Conservation (phyloP, 2,329 filamentous ascomycete genomes). For the Colletotrichum sp. region DNA sequence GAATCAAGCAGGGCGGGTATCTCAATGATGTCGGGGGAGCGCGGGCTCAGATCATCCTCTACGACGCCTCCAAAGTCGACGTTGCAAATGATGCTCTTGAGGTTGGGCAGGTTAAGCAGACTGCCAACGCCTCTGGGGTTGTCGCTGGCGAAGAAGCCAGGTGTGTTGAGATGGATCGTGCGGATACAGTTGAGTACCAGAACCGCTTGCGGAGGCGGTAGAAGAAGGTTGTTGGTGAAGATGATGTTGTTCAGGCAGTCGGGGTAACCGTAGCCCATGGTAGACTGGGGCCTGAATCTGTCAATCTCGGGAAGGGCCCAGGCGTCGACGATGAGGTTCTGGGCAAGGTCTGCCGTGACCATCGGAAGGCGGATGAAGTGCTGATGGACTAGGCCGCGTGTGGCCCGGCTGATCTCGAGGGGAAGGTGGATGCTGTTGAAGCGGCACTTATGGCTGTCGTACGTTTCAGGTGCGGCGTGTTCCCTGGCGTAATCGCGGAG, state of each 20-base stretch:
- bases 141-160: neutral
- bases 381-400: neutral
- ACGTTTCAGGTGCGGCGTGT: neutral
- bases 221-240: neutral
- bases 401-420: neutral
- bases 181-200: neutral
- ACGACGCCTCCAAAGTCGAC: neutral
- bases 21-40: neutral
- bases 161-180: neutral
- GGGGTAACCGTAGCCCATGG: neutral
- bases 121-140: neutral
- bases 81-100: neutral
- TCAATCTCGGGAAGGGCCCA: neutral
- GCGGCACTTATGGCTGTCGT: neutral
- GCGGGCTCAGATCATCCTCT: neutral
- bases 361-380: neutral
- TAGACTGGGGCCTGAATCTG: neutral
- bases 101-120: neutral
- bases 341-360: neutral
- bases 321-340: neutral
- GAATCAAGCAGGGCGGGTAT: neutral
- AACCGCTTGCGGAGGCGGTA: neutral
- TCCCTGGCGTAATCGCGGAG: neutral
- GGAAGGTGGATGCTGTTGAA: neutral
- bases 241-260: neutral